Evolutionary conservation across 106 monocot genomes (phyloP), one percentile per base, ranked within the genome.

Genomic region (Hemerocallis citrina): DNA sequence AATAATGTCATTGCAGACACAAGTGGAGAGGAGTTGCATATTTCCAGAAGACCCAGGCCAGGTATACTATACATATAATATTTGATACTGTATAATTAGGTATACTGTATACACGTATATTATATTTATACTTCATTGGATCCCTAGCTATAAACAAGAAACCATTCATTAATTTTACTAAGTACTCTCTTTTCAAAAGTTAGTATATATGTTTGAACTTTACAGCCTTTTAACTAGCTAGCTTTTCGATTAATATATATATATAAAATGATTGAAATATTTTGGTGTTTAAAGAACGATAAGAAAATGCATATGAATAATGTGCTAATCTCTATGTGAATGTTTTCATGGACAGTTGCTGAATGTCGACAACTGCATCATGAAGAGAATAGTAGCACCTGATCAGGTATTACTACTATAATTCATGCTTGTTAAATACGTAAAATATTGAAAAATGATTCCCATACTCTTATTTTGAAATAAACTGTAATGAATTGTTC

Each of bases 21-120:
- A 79, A 64, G 72, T 77, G 46, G 78, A 81, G 60, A 74, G 61
- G 61, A 68, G 69, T 68, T 78, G 78, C 50, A 69, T 85, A 63
- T 84, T 89, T 72, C 89, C 81, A 55, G 84, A 89, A 74, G 79
- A 78, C 69, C 75, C 78, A 35, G 81, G 78, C 36, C 89, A 85
- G 85, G 85, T 85, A 60, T 41, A 21, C 24, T 60, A n/a, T n/a
- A n/a, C n/a, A n/a, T n/a, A n/a, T n/a, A n/a, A n/a, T n/a, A n/a
- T n/a, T n/a, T n/a, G n/a, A n/a, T n/a, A n/a, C n/a, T n/a, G n/a
- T n/a, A n/a, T n/a, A n/a, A n/a, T n/a, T n/a, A n/a, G n/a, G n/a
- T n/a, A n/a, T n/a, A n/a, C n/a, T n/a, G n/a, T n/a, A n/a, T n/a
- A n/a, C n/a, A n/a, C n/a, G n/a, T n/a, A 65, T 52, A 40, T 61